Conservation (phyloP, 75 land plant species). For the Pinus tabuliformis region DNA sequence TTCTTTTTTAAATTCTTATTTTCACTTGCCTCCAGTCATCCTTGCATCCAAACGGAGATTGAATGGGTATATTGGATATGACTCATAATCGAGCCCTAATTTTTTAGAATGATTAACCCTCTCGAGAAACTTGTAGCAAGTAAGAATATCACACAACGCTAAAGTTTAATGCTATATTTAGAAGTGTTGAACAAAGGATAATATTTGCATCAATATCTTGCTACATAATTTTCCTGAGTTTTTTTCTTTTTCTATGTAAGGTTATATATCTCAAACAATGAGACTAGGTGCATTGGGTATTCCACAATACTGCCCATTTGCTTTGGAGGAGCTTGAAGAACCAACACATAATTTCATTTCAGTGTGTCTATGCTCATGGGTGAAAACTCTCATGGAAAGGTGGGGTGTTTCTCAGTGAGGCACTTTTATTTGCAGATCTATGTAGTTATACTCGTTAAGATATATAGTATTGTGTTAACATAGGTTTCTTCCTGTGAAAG, state of each 20-base stretch:
- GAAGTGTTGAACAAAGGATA: no score
- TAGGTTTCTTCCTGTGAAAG: not conserved
- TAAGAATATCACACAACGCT: no score
- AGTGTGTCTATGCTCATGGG: conserved; percentile 44
- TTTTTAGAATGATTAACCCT: no score
- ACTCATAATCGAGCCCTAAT: not conserved
- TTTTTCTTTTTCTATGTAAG: no score
- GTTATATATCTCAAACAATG: no score
- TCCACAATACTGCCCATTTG: conserved; percentile 17
- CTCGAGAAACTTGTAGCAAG: no score
- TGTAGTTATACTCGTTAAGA: not conserved
- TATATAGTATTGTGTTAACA: not conserved
- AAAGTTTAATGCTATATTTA: no score
- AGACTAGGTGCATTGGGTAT: no score
- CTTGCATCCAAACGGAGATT: not conserved
- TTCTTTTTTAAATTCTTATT: not conserved
- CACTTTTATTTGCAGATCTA: not conserved
- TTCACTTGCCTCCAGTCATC: not conserved
- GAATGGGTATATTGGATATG: not conserved
- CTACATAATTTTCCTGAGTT: no score
- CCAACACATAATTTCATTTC: conserved; percentile 84
- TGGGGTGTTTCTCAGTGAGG: conserved; percentile 12
- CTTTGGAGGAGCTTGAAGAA: conserved; percentile 75
- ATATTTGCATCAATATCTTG: no score
- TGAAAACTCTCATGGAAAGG: conserved; percentile 76